Percentiles rank a stretch among this genome's conserved stretches.
phyloP scores from a whole-genome alignment of 2,329 filamentous ascomycete species.

The Thielaviopsis populi region DNA sequence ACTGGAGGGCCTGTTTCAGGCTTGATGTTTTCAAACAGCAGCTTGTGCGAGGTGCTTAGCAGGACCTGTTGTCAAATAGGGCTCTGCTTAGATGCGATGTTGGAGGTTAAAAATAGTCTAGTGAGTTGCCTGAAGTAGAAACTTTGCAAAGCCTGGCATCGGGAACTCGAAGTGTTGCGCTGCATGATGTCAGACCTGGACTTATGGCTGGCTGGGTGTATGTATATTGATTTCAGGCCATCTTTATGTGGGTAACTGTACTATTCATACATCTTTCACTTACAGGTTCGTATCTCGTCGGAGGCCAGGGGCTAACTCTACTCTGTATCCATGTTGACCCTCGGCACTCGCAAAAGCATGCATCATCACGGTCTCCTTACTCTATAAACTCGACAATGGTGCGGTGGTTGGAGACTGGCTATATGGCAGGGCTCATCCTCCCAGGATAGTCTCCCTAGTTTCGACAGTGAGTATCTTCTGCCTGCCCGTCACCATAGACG shows the following conservation, averaged over 20 bases:
- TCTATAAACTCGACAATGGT: constrained; percentile 14
- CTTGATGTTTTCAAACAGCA: not conserved
- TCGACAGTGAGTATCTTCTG: constrained; percentile 12
- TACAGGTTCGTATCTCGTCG: not conserved
- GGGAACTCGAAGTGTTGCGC: not conserved
- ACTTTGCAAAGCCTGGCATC: not conserved
- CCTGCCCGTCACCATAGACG: constrained; percentile 11
- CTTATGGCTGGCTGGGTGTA: not conserved
- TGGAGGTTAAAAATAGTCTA: not conserved
- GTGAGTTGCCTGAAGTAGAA: not conserved
- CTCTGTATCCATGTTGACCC: not conserved
- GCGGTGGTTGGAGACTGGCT: constrained; percentile 15
- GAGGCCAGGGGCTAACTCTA: too few species aligned
- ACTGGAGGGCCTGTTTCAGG: not conserved
- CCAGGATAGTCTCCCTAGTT: constrained; percentile 14
- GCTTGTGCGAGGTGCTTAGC: not conserved
- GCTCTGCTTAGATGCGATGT: not conserved
- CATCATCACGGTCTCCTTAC: constrained; percentile 11
- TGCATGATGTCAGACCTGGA: not conserved
- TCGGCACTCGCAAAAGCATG: not conserved
- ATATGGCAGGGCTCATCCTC: constrained; percentile 13
- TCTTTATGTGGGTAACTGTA: constrained; percentile 14
- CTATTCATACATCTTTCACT: constrained; percentile 15
- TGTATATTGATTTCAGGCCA: not conserved
- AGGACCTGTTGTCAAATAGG: not conserved